phyloP scores from a whole-genome alignment of 2,329 filamentous ascomycete species.

The Pseudofabraea citricarpa region DNA sequence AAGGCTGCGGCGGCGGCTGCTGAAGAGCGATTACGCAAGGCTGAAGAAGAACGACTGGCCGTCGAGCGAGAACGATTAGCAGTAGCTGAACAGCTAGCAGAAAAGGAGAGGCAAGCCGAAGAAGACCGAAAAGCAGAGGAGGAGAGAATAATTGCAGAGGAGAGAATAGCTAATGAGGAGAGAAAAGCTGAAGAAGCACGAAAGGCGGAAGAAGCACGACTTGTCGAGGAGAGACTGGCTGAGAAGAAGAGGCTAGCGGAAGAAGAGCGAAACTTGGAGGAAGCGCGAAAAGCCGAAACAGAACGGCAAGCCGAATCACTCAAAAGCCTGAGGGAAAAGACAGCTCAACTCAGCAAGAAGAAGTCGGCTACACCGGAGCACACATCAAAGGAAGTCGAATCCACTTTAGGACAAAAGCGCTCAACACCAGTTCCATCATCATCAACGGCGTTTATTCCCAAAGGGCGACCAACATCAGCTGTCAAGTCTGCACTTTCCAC shows the following conservation, averaged over 20 bases:
- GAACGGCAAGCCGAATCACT: conserved; percentile 2
- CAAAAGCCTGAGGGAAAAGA: conserved; percentile 3
- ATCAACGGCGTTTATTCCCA: conserved; percentile 22
- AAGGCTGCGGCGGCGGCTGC: conserved; percentile 16
- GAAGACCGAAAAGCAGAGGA: conserved; percentile 8
- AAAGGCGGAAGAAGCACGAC: conserved; percentile 11
- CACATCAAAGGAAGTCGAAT: conserved; percentile 1
- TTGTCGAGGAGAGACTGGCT: conserved; percentile 3
- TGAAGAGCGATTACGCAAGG: conserved; percentile 12
- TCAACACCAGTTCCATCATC: conserved; percentile 14
- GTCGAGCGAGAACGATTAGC: conserved; percentile 1
- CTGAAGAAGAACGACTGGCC: conserved; percentile 11
- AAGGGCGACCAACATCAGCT: conserved; percentile 17
- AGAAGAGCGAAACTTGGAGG: conserved; percentile 10
- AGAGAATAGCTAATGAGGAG: conserved; percentile 5
- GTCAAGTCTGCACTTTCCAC: conserved; percentile 13
- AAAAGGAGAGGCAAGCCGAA: conserved; percentile 10
- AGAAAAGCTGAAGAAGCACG: conserved; percentile 3
- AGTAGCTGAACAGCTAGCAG: background rate
- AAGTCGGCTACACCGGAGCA: conserved; percentile 7
- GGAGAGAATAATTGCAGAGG: conserved; percentile 10
- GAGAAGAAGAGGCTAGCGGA: conserved; percentile 2
- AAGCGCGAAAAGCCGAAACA: conserved; percentile 9
- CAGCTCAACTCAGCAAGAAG: conserved; percentile 1
- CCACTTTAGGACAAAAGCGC: background rate